phyloP scores from a whole-genome alignment of 495 filamentous ascomycete species.

The Penicillium atrosanguineum region DNA sequence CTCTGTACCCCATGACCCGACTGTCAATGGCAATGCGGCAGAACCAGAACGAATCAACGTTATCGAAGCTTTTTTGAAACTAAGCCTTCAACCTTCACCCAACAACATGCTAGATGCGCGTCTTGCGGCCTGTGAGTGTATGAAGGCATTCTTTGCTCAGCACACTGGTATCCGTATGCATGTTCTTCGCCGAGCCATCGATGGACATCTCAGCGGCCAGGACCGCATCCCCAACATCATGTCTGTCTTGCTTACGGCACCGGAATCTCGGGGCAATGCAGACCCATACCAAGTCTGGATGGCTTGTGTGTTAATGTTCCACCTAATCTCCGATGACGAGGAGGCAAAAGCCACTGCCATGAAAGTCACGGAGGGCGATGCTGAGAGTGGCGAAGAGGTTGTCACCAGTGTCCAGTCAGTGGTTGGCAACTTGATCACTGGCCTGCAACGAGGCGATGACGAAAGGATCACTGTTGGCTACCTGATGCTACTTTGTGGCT shows the following conservation, averaged over 20 bases:
- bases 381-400: constrained; percentile 88
- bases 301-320: constrained; percentile 83
- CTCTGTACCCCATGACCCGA: constrained; percentile 13
- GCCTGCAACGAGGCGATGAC: constrained; percentile 71
- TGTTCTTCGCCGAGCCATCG: constrained; percentile 85
- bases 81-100: constrained; percentile 67
- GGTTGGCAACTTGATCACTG: constrained; percentile 74
- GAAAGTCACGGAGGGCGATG: constrained; percentile 83
- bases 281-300: constrained; percentile 94
- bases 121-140: constrained; percentile 80
- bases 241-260: constrained; percentile 69
- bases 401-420: constrained; percentile 91
- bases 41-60: constrained; percentile 65
- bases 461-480: constrained; percentile 82
- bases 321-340: constrained; percentile 79
- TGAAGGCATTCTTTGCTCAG: constrained; percentile 85
- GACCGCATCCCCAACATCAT: constrained; percentile 90
- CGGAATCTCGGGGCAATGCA: constrained; percentile 52
- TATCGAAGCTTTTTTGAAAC: constrained; percentile 89
- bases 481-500: constrained; percentile 86
- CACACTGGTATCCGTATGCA: constrained; percentile 77
- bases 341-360: constrained; percentile 79
- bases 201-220: constrained; percentile 74
- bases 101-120: constrained; percentile 73
- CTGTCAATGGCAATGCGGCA: constrained; percentile 47